Conservation (phyloP, 805 yeast genomes). For the Zygosaccharomyces bisporus region DNA sequence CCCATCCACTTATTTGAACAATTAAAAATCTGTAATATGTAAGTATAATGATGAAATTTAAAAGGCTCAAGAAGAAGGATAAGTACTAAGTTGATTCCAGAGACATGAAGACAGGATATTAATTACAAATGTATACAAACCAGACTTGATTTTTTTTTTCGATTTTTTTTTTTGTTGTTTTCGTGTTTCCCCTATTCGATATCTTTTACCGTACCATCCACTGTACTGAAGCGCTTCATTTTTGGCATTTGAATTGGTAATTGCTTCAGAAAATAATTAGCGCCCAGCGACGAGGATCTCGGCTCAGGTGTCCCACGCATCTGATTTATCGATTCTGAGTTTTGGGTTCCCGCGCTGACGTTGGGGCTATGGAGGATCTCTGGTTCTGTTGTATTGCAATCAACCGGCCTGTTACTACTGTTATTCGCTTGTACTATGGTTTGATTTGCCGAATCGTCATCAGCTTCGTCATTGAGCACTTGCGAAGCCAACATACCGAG, state of each 20-base stretch:
- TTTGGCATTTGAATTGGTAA: conserved; percentile 22
- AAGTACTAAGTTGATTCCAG: conserved; percentile 5
- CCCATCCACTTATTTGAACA: conserved; percentile 96
- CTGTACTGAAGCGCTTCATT: conserved; percentile 30
- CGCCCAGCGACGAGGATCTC: conserved; percentile 7
- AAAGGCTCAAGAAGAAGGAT: conserved; percentile 1
- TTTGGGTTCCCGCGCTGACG: conserved; percentile 6
- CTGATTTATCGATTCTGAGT: conserved; percentile 1
- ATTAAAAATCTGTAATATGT: conserved; percentile 42
- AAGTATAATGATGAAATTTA: conserved; percentile 11
- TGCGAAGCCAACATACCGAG: conserved; percentile 54
- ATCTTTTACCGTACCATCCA: conserved; percentile 25
- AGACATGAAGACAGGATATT: background rate
- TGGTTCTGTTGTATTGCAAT: conserved; percentile 14
- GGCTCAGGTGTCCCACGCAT: conserved; percentile 3
- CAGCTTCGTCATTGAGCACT: conserved; percentile 41
- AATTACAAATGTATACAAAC: conserved; percentile 8
- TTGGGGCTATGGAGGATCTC: conserved; percentile 14
- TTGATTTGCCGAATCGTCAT: conserved; percentile 18
- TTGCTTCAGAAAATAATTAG: conserved; percentile 1
- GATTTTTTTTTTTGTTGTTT: background rate
- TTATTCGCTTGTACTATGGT: conserved; percentile 13
- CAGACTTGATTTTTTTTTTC: conserved; percentile 4
- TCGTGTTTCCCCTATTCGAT: conserved; percentile 5
- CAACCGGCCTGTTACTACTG: background rate